Evolutionary conservation across 441 rosid species (phyloP), one percentile per base, ranked within the genome.

Genomic region (Pelargonium citronellum): DNA sequence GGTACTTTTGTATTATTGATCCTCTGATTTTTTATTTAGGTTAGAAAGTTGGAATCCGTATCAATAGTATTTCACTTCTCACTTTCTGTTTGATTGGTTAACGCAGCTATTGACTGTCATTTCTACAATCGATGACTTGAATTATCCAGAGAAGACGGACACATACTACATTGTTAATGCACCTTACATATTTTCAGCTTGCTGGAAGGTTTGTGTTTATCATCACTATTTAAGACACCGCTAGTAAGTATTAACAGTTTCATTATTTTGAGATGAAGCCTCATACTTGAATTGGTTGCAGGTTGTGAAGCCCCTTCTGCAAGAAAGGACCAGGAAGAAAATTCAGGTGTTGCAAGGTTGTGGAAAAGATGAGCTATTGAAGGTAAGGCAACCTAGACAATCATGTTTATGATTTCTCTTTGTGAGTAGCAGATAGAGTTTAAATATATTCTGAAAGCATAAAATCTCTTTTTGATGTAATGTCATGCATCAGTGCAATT

Each of bases 141-240:
- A 89, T 74, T 89, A 87, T 69, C 94, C 91, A 20, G 94, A 89
- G 84, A 89, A 87, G 87, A 84, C 91, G 0, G 83, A 85, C 58
- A 85, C 91, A 13, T 89, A 89, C 76, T 89, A 83, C 63, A 79
- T 87, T 17, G 94, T 87, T 67, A 89, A 89, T 39, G 89, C 79
- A 17, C 89, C 94, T 0, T 82, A 76, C 64, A 81, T 89, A 68
- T 89, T 89, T 76, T 94, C 97, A 15, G 97, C 96, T 22, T 95
- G 97, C 75, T 95, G 99, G 99, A 95, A 90, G 96, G 96, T 93
- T 77, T 71, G 77, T 62, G 60, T 67, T 71, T 67, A 19, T 73
- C 8, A 1, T 44, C 20, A 63, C 60, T 95, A 95, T 17, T 94
- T 96, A 75, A 91, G 98, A 96, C 89, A 88, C 91, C 37, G 6